These are phyloP conservation scores for Colletotrichum echinochloae DNA, from an alignment of 2,329 filamentous ascomycete species.

Conservation along the genomic window DNA sequence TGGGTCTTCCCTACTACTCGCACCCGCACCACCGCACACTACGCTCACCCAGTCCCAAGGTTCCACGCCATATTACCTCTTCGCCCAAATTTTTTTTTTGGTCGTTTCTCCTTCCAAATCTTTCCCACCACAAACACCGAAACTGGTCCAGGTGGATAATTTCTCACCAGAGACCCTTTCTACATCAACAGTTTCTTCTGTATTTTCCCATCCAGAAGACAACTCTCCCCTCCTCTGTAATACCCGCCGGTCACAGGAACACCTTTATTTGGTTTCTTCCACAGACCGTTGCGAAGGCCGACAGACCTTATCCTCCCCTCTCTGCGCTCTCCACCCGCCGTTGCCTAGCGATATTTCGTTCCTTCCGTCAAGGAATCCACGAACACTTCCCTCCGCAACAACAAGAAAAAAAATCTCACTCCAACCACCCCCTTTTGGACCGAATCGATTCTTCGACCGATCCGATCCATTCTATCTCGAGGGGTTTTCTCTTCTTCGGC, in stretches of 20 bases:
- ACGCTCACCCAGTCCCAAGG: neutral
- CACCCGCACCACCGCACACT: conserved; percentile 11
- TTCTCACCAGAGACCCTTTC: conserved; percentile 41
- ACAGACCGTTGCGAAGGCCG: conserved; percentile 28
- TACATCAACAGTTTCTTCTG: conserved; percentile 43
- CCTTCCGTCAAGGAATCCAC: conserved; percentile 39
- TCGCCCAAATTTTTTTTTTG: conserved; percentile 40
- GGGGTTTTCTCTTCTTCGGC: conserved; percentile 8
- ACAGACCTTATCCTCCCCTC: conserved; percentile 29
- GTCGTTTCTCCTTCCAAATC: conserved; percentile 29
- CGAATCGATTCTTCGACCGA: conserved; percentile 30
- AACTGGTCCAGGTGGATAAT: conserved; percentile 42
- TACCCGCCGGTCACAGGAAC: conserved; percentile 25
- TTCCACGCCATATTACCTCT: conserved; percentile 41
- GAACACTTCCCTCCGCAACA: conserved; percentile 25
- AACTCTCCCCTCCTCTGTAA: conserved; percentile 42
- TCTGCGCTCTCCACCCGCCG: conserved; percentile 30
- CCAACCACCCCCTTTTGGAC: conserved; percentile 10
- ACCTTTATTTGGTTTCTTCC: conserved; percentile 36
- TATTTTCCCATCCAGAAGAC: conserved; percentile 42
- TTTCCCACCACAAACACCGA: conserved; percentile 42
- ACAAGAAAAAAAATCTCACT: conserved; percentile 17
- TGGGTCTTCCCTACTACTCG: conserved; percentile 37
- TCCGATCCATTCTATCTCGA: conserved; percentile 16
- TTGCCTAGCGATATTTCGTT: conserved; percentile 41